These are phyloP conservation scores for Alternaria conjuncta DNA, from an alignment of 2,329 filamentous ascomycete species.

Conservation along the genomic window DNA sequence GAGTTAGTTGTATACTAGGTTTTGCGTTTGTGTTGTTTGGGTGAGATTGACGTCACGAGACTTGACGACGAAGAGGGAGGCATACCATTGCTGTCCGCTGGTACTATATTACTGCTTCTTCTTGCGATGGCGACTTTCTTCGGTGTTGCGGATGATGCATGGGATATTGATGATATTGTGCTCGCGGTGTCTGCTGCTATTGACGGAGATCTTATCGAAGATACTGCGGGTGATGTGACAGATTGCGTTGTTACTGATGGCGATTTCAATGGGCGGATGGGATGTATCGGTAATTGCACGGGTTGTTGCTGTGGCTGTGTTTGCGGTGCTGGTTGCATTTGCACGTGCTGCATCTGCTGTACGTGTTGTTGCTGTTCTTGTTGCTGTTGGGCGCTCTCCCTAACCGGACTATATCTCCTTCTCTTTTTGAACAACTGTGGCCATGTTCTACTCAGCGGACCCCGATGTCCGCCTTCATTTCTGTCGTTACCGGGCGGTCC, in stretches of 20 bases:
- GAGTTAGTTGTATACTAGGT: background rate
- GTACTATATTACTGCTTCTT: constrained; percentile 25
- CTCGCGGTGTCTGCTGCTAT: constrained; percentile 30
- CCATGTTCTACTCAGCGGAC: constrained; percentile 39
- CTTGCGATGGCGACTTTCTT: constrained; percentile 35
- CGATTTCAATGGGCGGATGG: constrained; percentile 20
- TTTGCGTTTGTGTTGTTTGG: background rate
- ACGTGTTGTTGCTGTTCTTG: constrained; percentile 18
- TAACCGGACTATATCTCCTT: constrained; percentile 37
- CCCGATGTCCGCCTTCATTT: constrained; percentile 27
- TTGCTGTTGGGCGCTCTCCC: constrained; percentile 33
- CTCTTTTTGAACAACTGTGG: constrained; percentile 42
- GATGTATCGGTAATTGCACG: constrained; percentile 22
- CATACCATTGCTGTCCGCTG: constrained; percentile 33
- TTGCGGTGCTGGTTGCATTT: constrained; percentile 3
- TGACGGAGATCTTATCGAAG: constrained; percentile 27
- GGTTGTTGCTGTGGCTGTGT: constrained; percentile 12
- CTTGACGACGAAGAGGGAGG: background rate
- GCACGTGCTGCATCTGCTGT: background rate
- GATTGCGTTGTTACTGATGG: constrained; percentile 15
- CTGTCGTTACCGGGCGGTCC: constrained; percentile 27
- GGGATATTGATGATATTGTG: constrained; percentile 32
- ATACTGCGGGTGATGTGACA: constrained; percentile 18
- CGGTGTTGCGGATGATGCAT: constrained; percentile 29
- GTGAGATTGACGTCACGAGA: constrained; percentile 7